These are phyloP conservation scores for Fusarium kyushuense DNA, from an alignment of 2,329 filamentous ascomycete genomes.

Conservation along the genomic window DNA sequence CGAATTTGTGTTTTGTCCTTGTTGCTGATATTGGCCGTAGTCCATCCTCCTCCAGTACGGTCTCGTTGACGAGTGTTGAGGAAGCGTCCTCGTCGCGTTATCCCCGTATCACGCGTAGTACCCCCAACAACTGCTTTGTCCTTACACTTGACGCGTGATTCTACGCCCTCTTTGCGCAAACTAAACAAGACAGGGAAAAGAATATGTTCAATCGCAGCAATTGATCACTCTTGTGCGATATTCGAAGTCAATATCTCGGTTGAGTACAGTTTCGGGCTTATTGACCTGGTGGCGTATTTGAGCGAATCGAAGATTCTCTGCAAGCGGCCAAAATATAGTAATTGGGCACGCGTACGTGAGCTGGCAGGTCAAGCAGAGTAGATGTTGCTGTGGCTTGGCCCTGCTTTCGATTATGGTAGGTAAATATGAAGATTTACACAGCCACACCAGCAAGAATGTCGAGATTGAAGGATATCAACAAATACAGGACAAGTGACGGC, in stretches of 20 bases:
- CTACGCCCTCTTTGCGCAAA: conserved; percentile 16
- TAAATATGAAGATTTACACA: conserved; percentile 49
- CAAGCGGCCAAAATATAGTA: conserved; percentile 64
- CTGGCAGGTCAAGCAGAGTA: conserved; percentile 69
- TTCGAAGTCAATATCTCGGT: conserved; percentile 53
- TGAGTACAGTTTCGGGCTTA: conserved; percentile 60
- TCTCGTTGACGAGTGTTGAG: conserved; percentile 24
- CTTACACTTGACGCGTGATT: conserved; percentile 27
- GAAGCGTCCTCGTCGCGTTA: conserved; percentile 42
- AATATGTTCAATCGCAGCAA: conserved; percentile 44
- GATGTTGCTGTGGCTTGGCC: conserved; percentile 61
- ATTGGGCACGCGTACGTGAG: conserved; percentile 72
- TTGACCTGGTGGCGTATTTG: conserved; percentile 51
- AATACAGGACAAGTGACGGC: conserved; percentile 37
- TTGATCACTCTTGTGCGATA: conserved; percentile 36
- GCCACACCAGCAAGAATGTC: conserved; percentile 58
- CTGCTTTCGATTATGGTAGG: conserved; percentile 47
- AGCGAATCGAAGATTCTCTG: conserved; percentile 55
- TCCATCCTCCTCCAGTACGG: conserved; percentile 70
- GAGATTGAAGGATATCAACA: conserved; percentile 20
- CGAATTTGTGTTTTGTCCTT: conserved; percentile 74
- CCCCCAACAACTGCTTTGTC: conserved; percentile 15
- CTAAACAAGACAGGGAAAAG: conserved; percentile 32
- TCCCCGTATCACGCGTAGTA: conserved; percentile 33
- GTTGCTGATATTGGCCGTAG: conserved; percentile 74